Conservation (phyloP, 441 rosid species). For the Erysimum cheiri region DNA sequence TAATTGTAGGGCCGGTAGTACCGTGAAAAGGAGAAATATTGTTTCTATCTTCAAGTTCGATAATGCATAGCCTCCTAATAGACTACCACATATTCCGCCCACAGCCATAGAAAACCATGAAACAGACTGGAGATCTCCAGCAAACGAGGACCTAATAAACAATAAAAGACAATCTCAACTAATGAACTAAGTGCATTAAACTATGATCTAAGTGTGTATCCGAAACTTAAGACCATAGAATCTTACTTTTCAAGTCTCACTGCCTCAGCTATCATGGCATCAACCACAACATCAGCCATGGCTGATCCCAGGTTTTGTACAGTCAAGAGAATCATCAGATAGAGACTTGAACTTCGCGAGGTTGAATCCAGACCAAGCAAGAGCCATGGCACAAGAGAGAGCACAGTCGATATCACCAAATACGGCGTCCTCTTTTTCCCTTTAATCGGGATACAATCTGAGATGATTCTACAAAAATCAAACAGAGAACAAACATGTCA, state of each 20-base stretch:
- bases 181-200: conserved; percentile 4
- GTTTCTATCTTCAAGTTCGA: conserved; percentile 65
- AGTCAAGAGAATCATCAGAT: conserved; percentile 71
- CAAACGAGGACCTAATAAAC: conserved; percentile 75
- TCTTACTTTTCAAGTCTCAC: conserved; percentile 74
- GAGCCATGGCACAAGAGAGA: conserved; percentile 90
- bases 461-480: conserved; percentile 68
- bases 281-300: conserved; percentile 94
- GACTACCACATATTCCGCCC: conserved; percentile 91
- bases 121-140: conserved; percentile 94
- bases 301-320: conserved; percentile 92
- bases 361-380: conserved; percentile 64
- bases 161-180: conserved; percentile 10
- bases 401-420: conserved; percentile 70
- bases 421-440: conserved; percentile 92
- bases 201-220: background rate
- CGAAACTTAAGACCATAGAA: conserved; percentile 5
- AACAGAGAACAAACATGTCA: conserved; percentile 15
- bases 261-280: conserved; percentile 99
- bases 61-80: conserved; percentile 89
- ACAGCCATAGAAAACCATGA: conserved; percentile 93
- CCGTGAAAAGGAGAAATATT: conserved; percentile 79
- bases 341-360: conserved; percentile 64
- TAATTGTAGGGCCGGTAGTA: conserved; percentile 74
- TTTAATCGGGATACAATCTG: conserved; percentile 87